Evolutionary conservation across 352 stramenopile genomes (phyloP).

Genomic region (Phytophthora rubi): DNA sequence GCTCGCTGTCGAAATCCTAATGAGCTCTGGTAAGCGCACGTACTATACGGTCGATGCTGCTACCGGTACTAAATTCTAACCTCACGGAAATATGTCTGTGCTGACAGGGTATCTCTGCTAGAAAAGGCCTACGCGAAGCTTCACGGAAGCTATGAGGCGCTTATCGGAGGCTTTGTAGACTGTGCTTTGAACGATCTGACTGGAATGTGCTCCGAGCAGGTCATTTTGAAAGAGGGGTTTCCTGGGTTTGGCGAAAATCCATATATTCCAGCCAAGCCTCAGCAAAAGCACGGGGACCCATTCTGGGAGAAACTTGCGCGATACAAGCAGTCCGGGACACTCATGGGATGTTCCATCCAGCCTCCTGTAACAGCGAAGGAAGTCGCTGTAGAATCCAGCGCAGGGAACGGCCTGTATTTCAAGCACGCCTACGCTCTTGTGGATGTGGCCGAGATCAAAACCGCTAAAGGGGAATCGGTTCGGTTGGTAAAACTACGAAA

Average conservation of each 20-base stretch:
- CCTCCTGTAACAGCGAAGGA: conserved; percentile 67
- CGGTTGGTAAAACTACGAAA: conserved; percentile 88
- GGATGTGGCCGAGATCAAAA: conserved; percentile 77
- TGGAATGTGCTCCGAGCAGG: conserved; percentile 88
- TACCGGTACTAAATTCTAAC: conserved; percentile 5
- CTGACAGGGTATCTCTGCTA: conserved; percentile 79
- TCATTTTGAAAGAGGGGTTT: conserved; percentile 86
- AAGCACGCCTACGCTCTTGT: conserved; percentile 91
- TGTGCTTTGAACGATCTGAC: conserved; percentile 91
- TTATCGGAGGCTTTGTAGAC: conserved; percentile 92
- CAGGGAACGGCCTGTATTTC: conserved; percentile 85
- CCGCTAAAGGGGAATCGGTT: conserved; percentile 52
- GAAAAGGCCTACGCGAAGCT: conserved; percentile 95
- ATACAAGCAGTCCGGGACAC: conserved; percentile 83
- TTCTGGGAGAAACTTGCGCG: conserved; percentile 84
- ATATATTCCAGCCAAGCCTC: conserved; percentile 47
- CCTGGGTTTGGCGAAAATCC: conserved; percentile 80
- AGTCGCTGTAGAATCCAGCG: conserved; percentile 70
- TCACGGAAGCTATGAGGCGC: conserved; percentile 86
- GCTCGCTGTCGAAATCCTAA: conserved; percentile 85
- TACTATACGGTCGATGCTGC: neutral
- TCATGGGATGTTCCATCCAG: conserved; percentile 94
- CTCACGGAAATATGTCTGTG: neutral
- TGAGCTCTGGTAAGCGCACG: conserved; percentile 74
- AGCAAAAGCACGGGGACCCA: conserved; percentile 57